Conservation (phyloP, 1,284 basidiomycete species). For the Trametes sp. region DNA sequence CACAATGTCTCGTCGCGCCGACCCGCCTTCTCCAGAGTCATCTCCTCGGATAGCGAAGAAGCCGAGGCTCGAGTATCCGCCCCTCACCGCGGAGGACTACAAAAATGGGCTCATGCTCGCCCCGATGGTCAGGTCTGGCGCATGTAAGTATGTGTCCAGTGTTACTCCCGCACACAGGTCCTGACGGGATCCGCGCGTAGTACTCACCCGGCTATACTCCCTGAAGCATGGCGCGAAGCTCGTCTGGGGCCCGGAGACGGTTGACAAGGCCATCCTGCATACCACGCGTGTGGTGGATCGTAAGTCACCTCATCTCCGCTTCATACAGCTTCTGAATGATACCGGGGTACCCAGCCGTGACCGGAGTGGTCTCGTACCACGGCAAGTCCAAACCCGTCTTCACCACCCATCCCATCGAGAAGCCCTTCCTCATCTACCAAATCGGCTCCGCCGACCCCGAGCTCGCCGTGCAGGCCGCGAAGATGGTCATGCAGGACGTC, state of each 20-base stretch:
- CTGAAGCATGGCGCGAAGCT: conserved; percentile 94
- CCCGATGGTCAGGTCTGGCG: conserved; percentile 95
- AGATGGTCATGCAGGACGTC: conserved; percentile 88
- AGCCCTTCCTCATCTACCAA: conserved; percentile 90
- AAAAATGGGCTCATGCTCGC: conserved; percentile 89
- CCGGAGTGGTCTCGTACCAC: conserved; percentile 91
- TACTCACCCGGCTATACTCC: conserved; percentile 85
- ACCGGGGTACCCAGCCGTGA: conserved; percentile 60
- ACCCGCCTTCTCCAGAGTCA: conserved; percentile 56
- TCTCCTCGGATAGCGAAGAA: conserved; percentile 58
- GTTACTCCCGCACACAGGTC: conserved; percentile 11
- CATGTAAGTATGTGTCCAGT: conserved; percentile 63
- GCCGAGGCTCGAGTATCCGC: conserved; percentile 53
- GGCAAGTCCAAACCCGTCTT: conserved; percentile 88
- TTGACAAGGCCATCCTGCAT: conserved; percentile 96
- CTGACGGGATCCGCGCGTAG: conserved; percentile 46
- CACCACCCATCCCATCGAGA: conserved; percentile 94
- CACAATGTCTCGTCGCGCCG: conserved; percentile 62
- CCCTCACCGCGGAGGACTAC: conserved; percentile 70
- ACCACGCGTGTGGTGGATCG: conserved; percentile 85
- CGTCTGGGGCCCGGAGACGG: conserved; percentile 97
- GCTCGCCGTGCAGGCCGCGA: conserved; percentile 91
- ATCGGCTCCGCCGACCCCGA: conserved; percentile 91
- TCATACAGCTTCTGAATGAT: conserved; percentile 13
- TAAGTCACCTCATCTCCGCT: conserved; percentile 51